A percentile compares a stretch with the other conserved stretches of the same genome.
phyloP scores from a whole-genome alignment of 2,329 filamentous ascomycete genomes.

The Microcyclospora pomicola region DNA sequence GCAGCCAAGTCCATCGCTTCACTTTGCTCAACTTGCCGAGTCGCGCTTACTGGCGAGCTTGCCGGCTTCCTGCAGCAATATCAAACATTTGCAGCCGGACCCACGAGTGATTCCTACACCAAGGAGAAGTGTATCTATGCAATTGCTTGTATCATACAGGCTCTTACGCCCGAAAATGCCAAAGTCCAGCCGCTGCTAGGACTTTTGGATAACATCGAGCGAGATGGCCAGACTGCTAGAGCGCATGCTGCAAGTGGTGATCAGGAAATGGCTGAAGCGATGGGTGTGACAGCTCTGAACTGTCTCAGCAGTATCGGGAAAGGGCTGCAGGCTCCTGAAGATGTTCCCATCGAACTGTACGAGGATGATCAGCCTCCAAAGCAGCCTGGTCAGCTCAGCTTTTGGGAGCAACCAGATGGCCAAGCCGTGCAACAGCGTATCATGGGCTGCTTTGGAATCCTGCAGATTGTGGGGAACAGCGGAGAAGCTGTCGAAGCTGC shows the following conservation, averaged over 20 bases:
- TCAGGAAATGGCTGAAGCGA: constrained; percentile 28
- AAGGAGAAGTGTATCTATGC: constrained; percentile 63
- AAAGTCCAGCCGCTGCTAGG: constrained; percentile 42
- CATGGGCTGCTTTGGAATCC: constrained; percentile 36
- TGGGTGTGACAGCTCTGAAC: constrained; percentile 43
- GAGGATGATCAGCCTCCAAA: constrained; percentile 26
- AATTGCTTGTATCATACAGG: constrained; percentile 63
- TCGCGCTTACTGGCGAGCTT: constrained; percentile 52
- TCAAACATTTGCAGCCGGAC: constrained; percentile 43
- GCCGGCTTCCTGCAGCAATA: constrained; percentile 60
- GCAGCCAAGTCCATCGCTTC: constrained; percentile 62
- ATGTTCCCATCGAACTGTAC: constrained; percentile 55
- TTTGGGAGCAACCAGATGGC: constrained; percentile 39
- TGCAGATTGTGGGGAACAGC: constrained; percentile 42
- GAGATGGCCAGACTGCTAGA: constrained; percentile 40
- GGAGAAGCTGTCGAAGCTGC: constrained; percentile 58
- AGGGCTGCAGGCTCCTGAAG: constrained; percentile 54
- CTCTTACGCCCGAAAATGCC: constrained; percentile 44
- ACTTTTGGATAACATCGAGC: constrained; percentile 47
- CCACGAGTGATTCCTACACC: constrained; percentile 51
- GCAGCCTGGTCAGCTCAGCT: constrained; percentile 15
- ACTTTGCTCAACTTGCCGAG: constrained; percentile 62
- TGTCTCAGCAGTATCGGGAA: constrained; percentile 59
- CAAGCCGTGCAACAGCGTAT: constrained; percentile 38
- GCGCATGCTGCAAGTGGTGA: constrained; percentile 21